Conservation (phyloP, 2,329 filamentous ascomycete species). For the Pseudogymnoascus sp. region DNA sequence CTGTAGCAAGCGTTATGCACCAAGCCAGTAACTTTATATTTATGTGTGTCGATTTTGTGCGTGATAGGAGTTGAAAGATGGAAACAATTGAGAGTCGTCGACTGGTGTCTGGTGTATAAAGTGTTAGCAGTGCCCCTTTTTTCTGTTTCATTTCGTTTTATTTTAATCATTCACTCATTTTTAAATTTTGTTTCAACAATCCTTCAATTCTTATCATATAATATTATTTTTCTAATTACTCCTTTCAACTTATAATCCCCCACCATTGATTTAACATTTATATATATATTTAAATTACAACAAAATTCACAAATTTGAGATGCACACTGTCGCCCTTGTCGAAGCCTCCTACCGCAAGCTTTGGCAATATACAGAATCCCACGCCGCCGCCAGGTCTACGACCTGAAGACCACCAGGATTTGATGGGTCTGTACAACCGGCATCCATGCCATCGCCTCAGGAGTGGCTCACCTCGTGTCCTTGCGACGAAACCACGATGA, state of each 20-base stretch:
- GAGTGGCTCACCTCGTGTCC: too few species aligned
- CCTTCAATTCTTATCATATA: neutral
- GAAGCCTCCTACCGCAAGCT: neutral
- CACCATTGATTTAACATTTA: neutral
- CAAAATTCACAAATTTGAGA: neutral
- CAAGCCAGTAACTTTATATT: neutral
- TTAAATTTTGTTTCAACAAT: neutral
- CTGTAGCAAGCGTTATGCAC: neutral
- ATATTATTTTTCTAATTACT: neutral
- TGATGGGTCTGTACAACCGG: too few species aligned
- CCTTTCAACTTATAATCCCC: neutral
- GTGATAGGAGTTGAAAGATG: neutral
- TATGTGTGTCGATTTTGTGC: neutral
- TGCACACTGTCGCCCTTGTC: neutral
- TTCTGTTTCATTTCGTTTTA: neutral
- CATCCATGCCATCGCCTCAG: too few species aligned
- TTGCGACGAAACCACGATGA: too few species aligned
- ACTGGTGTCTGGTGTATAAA: neutral
- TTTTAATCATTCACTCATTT: neutral
- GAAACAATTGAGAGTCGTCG: neutral
- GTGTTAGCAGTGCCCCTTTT: neutral
- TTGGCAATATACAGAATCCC: neutral
- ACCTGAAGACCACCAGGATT: neutral
- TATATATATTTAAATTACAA: neutral
- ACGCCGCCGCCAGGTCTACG: neutral